Conservation (phyloP, 768 basidiomycete genomes). For the Termitomyces sp. region DNA sequence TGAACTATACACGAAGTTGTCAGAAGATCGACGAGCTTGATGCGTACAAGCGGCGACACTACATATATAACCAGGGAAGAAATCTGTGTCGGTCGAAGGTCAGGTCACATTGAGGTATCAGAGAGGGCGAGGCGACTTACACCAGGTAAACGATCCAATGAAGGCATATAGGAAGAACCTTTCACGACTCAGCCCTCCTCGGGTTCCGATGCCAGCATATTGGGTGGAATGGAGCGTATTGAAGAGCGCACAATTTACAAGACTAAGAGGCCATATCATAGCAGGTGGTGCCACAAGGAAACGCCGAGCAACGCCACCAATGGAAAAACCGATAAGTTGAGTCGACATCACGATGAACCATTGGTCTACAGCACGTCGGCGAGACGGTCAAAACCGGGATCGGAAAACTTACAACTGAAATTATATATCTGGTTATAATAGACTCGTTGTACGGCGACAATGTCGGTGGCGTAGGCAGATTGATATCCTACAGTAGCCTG, state of each 20-base stretch:
- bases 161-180: constrained; percentile 67
- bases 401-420: constrained; percentile 45
- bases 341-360: constrained; percentile 70
- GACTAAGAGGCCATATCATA: constrained; percentile 67
- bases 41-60: background rate
- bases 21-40: background rate
- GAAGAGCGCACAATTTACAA: constrained; percentile 69
- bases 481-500: constrained; percentile 59
- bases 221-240: constrained; percentile 72
- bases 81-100: constrained; percentile 22
- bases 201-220: constrained; percentile 60
- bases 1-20: constrained; percentile 25
- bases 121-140: constrained; percentile 26
- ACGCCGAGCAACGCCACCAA: constrained; percentile 67
- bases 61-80: constrained; percentile 42
- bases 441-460: constrained; percentile 63
- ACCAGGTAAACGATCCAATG: constrained; percentile 55
- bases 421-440: constrained; percentile 61
- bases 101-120: constrained; percentile 18
- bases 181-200: constrained; percentile 61
- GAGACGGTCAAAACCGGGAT: background rate
- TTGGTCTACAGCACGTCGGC: constrained; percentile 40
- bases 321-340: constrained; percentile 72
- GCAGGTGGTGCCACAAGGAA: constrained; percentile 69
- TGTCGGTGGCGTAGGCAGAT: constrained; percentile 70